A percentile compares a stretch with the other conserved stretches of the same genome.
Evolutionary conservation across 192 early-diverging fungal genomes (phyloP).

Genomic region (Coemansia sp.): DNA sequence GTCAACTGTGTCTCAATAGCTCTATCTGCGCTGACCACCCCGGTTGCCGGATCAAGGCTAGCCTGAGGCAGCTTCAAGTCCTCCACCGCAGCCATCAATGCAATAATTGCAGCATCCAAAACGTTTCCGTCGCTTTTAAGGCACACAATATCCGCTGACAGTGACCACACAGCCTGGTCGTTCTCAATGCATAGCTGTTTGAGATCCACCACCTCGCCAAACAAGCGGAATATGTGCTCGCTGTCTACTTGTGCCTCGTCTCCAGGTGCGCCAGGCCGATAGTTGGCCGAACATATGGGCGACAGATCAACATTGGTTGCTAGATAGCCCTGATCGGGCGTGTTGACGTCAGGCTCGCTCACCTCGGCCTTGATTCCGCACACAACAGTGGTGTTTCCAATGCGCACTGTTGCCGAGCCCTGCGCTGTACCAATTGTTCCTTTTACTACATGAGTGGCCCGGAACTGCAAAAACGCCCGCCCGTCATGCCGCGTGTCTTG

Average conservation of each 20-base stretch:
- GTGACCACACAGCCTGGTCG: constrained; percentile 79
- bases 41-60: constrained; percentile 62
- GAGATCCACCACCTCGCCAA: constrained; percentile 44
- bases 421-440: constrained; percentile 75
- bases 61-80: constrained; percentile 71
- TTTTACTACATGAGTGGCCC: constrained; percentile 59
- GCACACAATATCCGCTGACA: constrained; percentile 88
- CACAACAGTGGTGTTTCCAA: constrained; percentile 86
- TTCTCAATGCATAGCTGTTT: constrained; percentile 71
- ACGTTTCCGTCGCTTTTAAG: constrained; percentile 89
- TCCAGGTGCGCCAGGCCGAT: constrained; percentile 80
- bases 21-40: constrained; percentile 62
- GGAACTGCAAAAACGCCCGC: constrained; percentile 65
- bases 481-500: constrained; percentile 83
- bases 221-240: constrained; percentile 70
- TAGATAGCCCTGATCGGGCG: constrained; percentile 77
- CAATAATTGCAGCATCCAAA: constrained; percentile 79
- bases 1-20: constrained; percentile 8
- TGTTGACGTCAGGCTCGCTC: constrained; percentile 68
- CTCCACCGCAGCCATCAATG: constrained; percentile 74
- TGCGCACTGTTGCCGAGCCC: constrained; percentile 82
- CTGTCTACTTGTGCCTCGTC: constrained; percentile 81
- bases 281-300: constrained; percentile 83
- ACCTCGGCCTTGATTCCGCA: constrained; percentile 97
- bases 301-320: constrained; percentile 91